phyloP scores from a whole-genome alignment of 129 eudicot genomes.

The Dittrichia graveolens region DNA sequence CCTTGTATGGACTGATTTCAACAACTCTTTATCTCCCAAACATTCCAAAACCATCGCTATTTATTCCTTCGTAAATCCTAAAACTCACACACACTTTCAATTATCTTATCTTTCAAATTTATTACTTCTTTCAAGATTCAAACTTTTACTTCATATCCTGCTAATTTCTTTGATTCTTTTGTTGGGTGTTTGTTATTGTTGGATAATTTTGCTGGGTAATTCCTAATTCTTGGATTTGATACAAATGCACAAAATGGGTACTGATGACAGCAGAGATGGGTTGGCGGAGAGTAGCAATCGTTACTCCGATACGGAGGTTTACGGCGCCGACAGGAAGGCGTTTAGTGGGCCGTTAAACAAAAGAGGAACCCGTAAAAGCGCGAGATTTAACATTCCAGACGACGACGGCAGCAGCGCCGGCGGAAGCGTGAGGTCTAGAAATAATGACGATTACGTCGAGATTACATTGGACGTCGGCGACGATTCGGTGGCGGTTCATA shows the following conservation, averaged over 20 bases:
- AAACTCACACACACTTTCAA: not conserved
- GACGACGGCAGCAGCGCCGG: constrained; percentile 11
- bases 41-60: not conserved
- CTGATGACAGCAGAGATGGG: constrained; percentile 16
- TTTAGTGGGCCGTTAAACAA: constrained; percentile 57
- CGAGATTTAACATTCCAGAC: constrained; percentile 58
- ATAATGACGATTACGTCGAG: constrained; percentile 57
- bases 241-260: constrained; percentile 34
- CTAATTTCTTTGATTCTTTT: not conserved
- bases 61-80: not conserved
- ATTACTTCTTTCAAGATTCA: not conserved
- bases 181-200: not conserved
- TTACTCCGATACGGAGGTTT: constrained; percentile 46
- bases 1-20: constrained; percentile 14
- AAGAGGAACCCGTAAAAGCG: constrained; percentile 50
- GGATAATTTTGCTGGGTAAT: not conserved
- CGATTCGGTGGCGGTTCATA: constrained; percentile 79
- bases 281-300: constrained; percentile 14
- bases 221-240: constrained; percentile 1
- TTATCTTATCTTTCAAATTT: too few species aligned
- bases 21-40: constrained; percentile 1
- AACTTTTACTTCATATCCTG: not conserved
- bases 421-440: constrained; percentile 29
- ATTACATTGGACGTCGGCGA: constrained; percentile 76
- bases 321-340: constrained; percentile 36